Base-by-base conservation (phyloP, 805 yeast genomes). In the Suhomyces faveliae region DNA sequence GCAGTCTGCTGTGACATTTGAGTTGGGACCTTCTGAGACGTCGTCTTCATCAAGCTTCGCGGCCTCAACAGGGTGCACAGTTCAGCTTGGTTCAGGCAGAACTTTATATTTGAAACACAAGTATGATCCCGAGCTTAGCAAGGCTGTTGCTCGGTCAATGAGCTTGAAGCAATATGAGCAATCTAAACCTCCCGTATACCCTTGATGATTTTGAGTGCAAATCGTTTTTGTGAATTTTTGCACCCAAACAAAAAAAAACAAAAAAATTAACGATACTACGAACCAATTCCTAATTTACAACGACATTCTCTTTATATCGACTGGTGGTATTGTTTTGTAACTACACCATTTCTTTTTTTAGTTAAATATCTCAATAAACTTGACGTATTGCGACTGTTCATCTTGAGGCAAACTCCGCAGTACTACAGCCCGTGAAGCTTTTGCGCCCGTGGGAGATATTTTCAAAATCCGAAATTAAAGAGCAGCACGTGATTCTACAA, bases 51-150 rank as follows among this genome's bases (percentile, higher is more conserved):
- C 37, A 1, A 27, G 30, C 30, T 27, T 15, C n/a, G 15, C 30
- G 13, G 30, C 12, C 37, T 33, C 37, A 11, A 10, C 37, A 17
- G 37, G 37, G 37, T 15, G 21, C 9, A 15, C 12, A 33, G 37
- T 33, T 17, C 37, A 9, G 10, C 37, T 33, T 17, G 21, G 24
- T 4, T 23, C 46, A 4, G 50, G 47, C 5, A 37, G 13, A n/a
- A 40, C 23, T 2, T 43, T 51, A 5, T 13, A 10, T 3, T 40
- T 48, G 45, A 51, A 46, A 24, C 54, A 46, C 43, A 24, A 20
- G 11, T 51, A 41, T n/a, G 23, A 48, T 33, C 52, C 54, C 0
- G n/a, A 11, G 9, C 38, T 48, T 23, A 29, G 48, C 8, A 33
- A 42, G 40, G 15, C 19, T 15, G 21, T 33, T 17, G 37, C 37